These are phyloP conservation scores for Emergomyces pasteurianus DNA, from an alignment of 2,329 filamentous ascomycete species.

Conservation along the genomic window DNA sequence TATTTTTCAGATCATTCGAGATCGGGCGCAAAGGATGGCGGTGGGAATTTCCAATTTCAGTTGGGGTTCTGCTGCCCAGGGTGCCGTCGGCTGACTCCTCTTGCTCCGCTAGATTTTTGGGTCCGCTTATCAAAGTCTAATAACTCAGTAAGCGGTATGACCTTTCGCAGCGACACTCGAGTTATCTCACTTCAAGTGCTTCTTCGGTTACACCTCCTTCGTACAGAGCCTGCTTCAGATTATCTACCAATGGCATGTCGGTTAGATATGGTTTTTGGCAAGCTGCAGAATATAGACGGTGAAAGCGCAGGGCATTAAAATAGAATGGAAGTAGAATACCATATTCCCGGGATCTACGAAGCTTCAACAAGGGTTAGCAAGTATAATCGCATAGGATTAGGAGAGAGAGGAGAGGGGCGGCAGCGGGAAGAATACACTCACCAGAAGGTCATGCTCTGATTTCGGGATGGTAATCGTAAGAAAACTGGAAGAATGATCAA, in stretches of 20 bases:
- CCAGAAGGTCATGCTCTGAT: slow-evolving; percentile 49
- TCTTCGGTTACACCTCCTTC: slow-evolving; percentile 39
- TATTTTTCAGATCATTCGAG: background rate
- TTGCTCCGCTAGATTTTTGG: background rate
- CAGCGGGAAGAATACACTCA: slow-evolving; percentile 29
- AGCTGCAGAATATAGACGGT: too few relatives aligned
- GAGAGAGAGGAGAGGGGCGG: background rate
- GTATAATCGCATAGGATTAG: slow-evolving; percentile 7
- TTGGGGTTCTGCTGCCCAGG: background rate
- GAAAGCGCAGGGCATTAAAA: background rate
- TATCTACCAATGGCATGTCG: slow-evolving; percentile 21
- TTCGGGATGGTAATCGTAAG: slow-evolving; percentile 45
- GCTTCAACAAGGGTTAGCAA: slow-evolving; percentile 12
- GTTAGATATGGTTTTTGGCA: background rate
- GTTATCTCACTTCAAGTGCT: slow-evolving; percentile 35
- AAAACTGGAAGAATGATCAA: slow-evolving; percentile 23
- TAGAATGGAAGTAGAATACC: slow-evolving; percentile 9
- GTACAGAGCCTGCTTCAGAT: slow-evolving; percentile 38
- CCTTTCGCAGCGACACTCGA: slow-evolving; percentile 1
- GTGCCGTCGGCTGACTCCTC: background rate
- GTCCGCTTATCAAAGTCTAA: slow-evolving; percentile 8
- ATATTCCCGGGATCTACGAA: slow-evolving; percentile 18
- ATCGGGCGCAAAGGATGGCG: background rate
- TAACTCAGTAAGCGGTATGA: slow-evolving; percentile 8
- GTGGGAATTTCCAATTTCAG: background rate